These are phyloP conservation scores for Ganoderma resinaceum DNA, from an alignment of 1,284 basidiomycete genomes.

Conservation along the genomic window DNA sequence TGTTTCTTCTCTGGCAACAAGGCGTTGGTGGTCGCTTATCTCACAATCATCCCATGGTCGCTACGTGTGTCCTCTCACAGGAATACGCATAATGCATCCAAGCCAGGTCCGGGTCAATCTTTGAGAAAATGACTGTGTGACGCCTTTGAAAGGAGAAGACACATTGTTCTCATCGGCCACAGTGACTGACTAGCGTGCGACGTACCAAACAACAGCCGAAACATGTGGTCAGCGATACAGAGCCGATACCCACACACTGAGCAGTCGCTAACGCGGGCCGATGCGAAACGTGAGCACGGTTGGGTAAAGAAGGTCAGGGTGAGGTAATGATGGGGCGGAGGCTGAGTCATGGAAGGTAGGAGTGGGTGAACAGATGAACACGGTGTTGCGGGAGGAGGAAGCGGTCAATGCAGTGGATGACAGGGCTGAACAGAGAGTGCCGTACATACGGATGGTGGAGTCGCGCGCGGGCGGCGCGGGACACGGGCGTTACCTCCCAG, in stretches of 20 bases:
- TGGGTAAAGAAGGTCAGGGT: not conserved
- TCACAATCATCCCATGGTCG: not conserved
- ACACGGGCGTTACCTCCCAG: not conserved
- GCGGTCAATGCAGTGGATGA: not conserved
- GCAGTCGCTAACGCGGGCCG: not conserved
- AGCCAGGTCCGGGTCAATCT: not conserved
- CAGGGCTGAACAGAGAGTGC: not conserved
- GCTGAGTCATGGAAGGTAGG: not conserved
- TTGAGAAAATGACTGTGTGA: not conserved
- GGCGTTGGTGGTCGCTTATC: not conserved
- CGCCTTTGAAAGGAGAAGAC: not conserved
- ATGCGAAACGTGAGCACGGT: not conserved
- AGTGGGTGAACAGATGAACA: not conserved
- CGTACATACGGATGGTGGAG: not conserved
- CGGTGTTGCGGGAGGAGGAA: not conserved
- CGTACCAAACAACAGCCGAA: not conserved
- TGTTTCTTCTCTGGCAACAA: not conserved
- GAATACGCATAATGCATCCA: not conserved
- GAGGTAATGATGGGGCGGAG: slow-evolving; percentile 7
- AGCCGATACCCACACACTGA: not conserved
- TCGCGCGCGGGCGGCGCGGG: too few relatives aligned
- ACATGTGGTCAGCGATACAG: slow-evolving; percentile 3
- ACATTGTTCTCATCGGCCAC: slow-evolving; percentile 1
- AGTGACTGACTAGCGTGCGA: not conserved
- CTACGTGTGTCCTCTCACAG: not conserved